Percentiles rank a stretch among this genome's conserved stretches.
Conservation (phyloP, 1,139 yeast genomes). For the Chernovozyma aurita region DNA sequence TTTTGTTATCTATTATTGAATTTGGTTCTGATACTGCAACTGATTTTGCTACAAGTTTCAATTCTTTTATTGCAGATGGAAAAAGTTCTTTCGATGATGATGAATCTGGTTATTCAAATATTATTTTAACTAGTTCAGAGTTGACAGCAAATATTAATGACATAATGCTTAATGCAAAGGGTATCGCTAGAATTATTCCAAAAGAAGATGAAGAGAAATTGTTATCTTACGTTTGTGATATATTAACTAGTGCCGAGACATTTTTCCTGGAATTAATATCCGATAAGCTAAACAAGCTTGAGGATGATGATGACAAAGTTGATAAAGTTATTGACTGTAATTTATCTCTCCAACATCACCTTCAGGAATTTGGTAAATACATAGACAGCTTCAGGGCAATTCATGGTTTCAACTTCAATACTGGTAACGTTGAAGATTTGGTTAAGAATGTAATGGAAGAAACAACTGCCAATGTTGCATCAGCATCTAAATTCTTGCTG, state of each 20-base stretch:
- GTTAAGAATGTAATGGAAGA: slow-evolving; percentile 70
- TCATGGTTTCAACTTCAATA: slow-evolving; percentile 34
- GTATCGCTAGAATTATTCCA: slow-evolving; percentile 53
- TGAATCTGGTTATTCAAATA: slow-evolving; percentile 49
- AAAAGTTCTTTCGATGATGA: slow-evolving; percentile 52
- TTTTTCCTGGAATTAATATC: slow-evolving; percentile 62
- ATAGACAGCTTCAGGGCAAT: slow-evolving; percentile 53
- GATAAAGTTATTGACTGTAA: slow-evolving; percentile 76
- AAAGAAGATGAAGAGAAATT: slow-evolving; percentile 53
- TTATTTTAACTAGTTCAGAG: slow-evolving; percentile 64
- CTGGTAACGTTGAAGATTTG: slow-evolving; percentile 61
- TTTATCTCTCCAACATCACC: slow-evolving; percentile 64
- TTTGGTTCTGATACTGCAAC: slow-evolving; percentile 69
- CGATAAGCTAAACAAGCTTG: slow-evolving; percentile 41
- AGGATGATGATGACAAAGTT: slow-evolving; percentile 62
- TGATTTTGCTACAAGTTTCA: slow-evolving; percentile 77
- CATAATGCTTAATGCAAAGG: slow-evolving; percentile 66
- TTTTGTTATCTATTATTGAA: slow-evolving; percentile 66
- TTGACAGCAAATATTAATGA: slow-evolving; percentile 65
- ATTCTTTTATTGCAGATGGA: slow-evolving; percentile 75
- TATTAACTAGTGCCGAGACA: slow-evolving; percentile 58
- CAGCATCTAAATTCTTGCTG: slow-evolving; percentile 60
- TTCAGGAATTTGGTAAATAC: slow-evolving; percentile 54
- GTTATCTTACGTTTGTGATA: slow-evolving; percentile 45
- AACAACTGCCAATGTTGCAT: slow-evolving; percentile 66